Conservation (phyloP, 306 rosid genomes). For the Corylus avellana region DNA sequence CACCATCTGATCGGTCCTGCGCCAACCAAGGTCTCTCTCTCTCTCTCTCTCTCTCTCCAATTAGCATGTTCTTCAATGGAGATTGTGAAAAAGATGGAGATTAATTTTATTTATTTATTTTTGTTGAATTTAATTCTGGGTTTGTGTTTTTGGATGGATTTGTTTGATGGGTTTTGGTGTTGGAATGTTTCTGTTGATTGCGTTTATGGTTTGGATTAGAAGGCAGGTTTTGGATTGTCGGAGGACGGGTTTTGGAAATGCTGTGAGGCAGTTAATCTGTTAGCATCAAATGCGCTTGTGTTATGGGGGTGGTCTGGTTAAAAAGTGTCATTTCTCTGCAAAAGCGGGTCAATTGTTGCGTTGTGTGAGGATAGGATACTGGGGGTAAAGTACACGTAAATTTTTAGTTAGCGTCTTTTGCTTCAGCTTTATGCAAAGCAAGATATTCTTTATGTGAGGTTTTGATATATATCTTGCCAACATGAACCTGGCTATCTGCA, state of each 20-base stretch:
- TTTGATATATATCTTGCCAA: background rate
- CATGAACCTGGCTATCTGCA: background rate
- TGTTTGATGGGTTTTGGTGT: conserved; percentile 11
- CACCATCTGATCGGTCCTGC: conserved; percentile 49
- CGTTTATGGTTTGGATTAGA: conserved; percentile 26
- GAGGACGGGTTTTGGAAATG: conserved; percentile 17
- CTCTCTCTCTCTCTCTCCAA: conserved; percentile 4
- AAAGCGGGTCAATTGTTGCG: conserved; percentile 6
- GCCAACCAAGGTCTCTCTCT: conserved; percentile 67
- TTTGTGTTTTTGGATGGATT: conserved; percentile 29
- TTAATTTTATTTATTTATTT: background rate
- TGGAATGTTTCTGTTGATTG: conserved; percentile 12
- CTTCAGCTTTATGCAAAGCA: background rate
- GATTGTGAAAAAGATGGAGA: background rate
- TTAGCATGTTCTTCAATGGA: conserved; percentile 9
- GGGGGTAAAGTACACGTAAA: conserved; percentile 13
- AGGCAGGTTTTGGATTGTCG: conserved; percentile 7
- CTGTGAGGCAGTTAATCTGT: conserved; percentile 18
- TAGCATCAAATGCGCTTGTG: background rate
- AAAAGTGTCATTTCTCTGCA: background rate
- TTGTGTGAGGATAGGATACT: background rate
- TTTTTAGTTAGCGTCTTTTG: conserved; percentile 18
- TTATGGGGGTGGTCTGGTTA: background rate
- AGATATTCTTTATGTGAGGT: background rate
- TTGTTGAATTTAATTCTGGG: conserved; percentile 17